Percentiles rank a stretch among this genome's conserved stretches.
phyloP scores from a whole-genome alignment of 2,329 filamentous ascomycete species.

The Camptophora hylomeconis region DNA sequence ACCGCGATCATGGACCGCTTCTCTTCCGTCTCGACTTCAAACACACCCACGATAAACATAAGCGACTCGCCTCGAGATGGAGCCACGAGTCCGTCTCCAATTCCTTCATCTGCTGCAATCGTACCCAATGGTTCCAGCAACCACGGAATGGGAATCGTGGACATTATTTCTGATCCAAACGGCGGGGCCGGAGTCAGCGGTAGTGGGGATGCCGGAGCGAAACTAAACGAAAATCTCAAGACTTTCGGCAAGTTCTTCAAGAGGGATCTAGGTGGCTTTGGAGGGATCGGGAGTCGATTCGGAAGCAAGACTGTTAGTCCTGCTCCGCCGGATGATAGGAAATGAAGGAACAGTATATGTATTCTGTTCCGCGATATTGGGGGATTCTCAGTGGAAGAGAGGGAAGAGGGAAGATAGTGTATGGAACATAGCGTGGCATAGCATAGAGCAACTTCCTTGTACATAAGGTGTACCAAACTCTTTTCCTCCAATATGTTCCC shows the following conservation, averaged over 20 bases:
- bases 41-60: conserved; percentile 63
- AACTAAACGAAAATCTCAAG: conserved; percentile 85
- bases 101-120: conserved; percentile 4
- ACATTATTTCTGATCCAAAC: neutral
- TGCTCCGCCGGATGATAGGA: conserved; percentile 14
- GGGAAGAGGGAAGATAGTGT: too few relatives aligned
- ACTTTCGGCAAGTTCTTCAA: conserved; percentile 96
- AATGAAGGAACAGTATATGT: too few relatives aligned
- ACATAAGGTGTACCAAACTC: too few relatives aligned
- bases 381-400: too few relatives aligned
- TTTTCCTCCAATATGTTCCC: too few relatives aligned
- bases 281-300: conserved; percentile 48
- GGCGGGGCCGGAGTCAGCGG: conserved; percentile 6
- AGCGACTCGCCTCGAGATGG: conserved; percentile 51
- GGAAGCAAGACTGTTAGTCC: conserved; percentile 17
- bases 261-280: conserved; percentile 67
- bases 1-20: conserved; percentile 57
- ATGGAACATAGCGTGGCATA: too few relatives aligned
- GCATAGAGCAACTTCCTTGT: too few relatives aligned
- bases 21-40: too few relatives aligned
- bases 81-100: conserved; percentile 15
- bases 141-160: conserved; percentile 19
- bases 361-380: too few relatives aligned
- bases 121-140: conserved; percentile 18
- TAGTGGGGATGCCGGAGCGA: conserved; percentile 33